These are phyloP conservation scores for Diplodia scrobiculata DNA, from an alignment of 2,329 filamentous ascomycete species.

Conservation along the genomic window DNA sequence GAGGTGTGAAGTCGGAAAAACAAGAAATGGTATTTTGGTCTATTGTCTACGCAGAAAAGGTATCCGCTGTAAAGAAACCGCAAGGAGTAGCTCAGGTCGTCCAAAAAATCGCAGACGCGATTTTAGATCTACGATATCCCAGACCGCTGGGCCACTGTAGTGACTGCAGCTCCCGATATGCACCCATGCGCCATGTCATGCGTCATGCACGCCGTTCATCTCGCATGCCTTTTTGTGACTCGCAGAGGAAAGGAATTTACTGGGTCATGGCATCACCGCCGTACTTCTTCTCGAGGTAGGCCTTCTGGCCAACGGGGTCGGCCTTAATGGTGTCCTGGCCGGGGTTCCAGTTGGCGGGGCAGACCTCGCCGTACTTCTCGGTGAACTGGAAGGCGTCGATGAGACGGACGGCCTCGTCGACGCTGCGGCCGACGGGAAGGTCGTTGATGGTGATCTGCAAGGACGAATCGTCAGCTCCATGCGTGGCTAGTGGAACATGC, in stretches of 20 bases:
- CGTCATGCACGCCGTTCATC: slow-evolving; percentile 2
- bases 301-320: slow-evolving; percentile 46
- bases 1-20: background rate
- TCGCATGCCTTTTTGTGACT: slow-evolving; percentile 5
- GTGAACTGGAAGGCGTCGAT: slow-evolving; percentile 55
- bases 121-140: slow-evolving; percentile 2
- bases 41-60: slow-evolving; percentile 29
- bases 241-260: slow-evolving; percentile 16
- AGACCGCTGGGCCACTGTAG: slow-evolving; percentile 2
- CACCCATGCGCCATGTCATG: slow-evolving; percentile 22
- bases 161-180: slow-evolving; percentile 2
- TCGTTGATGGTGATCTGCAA: slow-evolving; percentile 65
- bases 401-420: slow-evolving; percentile 64
- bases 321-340: slow-evolving; percentile 47
- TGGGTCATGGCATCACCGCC: slow-evolving; percentile 34
- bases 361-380: slow-evolving; percentile 49
- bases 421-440: slow-evolving; percentile 64
- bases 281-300: slow-evolving; percentile 43
- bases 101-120: slow-evolving; percentile 6
- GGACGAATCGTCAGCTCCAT: slow-evolving; percentile 29
- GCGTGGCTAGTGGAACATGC: slow-evolving; percentile 15
- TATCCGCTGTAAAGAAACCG: slow-evolving; percentile 25
- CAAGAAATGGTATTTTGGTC: slow-evolving; percentile 28
- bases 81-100: slow-evolving; percentile 8
- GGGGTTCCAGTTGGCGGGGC: slow-evolving; percentile 49